Evolutionary conservation across 306 rosid species (phyloP).

Genomic region (Mimosa bimucronata): DNA sequence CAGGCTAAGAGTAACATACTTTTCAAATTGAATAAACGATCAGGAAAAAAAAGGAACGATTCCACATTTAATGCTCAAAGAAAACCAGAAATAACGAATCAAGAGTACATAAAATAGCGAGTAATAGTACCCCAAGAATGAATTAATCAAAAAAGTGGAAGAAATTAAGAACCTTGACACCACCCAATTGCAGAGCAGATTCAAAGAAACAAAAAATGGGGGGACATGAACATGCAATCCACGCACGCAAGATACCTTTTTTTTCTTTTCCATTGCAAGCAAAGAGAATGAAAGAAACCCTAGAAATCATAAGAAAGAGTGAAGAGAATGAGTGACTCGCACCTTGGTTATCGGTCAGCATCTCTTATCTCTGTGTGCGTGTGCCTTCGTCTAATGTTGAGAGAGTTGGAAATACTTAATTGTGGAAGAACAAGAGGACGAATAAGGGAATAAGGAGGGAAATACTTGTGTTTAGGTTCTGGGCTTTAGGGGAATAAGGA

Average conservation of each 20-base stretch:
- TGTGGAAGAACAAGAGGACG: too few species aligned
- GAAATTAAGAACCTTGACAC: conserved; percentile 2
- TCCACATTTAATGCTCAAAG: neutral
- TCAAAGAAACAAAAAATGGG: neutral
- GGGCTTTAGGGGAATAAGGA: too few species aligned
- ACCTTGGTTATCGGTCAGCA: conserved; percentile 31
- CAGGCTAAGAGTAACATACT: neutral
- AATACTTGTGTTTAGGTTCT: too few species aligned
- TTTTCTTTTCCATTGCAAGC: neutral
- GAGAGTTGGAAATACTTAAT: too few species aligned
- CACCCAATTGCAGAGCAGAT: neutral
- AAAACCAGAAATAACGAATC: neutral
- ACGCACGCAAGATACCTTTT: conserved; percentile 6
- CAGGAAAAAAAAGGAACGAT: neutral
- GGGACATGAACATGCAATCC: neutral
- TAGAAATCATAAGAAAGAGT: neutral
- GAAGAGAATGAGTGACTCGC: neutral
- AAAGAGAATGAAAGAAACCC: conserved; percentile 14
- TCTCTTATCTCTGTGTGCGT: neutral
- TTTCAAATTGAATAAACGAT: neutral
- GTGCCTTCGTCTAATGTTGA: conserved; percentile 1
- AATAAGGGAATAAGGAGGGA: too few species aligned
- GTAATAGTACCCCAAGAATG: neutral
- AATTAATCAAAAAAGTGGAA: neutral
- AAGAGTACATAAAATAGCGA: neutral